Percentiles rank a stretch among this genome's conserved stretches.
Conservation (phyloP, 2,329 filamentous ascomycete species). For the Xylaria sp. region DNA sequence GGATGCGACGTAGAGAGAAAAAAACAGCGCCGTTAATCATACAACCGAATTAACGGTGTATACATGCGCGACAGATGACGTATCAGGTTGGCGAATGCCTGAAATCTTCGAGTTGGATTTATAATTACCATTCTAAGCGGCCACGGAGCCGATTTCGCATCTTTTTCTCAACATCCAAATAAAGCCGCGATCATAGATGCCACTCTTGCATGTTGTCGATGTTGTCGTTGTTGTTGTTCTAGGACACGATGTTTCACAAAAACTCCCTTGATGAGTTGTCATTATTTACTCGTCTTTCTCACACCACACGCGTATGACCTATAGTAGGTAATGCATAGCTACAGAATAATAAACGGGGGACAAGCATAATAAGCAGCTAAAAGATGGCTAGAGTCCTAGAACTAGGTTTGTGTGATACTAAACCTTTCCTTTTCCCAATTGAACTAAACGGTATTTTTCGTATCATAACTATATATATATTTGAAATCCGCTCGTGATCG, state of each 20-base stretch:
- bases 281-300: neutral
- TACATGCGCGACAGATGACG: too few species aligned
- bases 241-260: slow-evolving; percentile 16
- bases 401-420: neutral
- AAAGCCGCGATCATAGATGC: neutral
- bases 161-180: too few species aligned
- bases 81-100: too few species aligned
- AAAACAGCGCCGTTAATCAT: too few species aligned
- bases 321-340: neutral
- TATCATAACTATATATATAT: slow-evolving; percentile 7
- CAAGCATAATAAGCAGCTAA: neutral
- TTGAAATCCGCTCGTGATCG: neutral
- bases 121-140: neutral
- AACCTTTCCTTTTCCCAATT: neutral
- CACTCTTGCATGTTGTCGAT: neutral
- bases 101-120: neutral
- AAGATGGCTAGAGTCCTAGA: neutral
- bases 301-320: neutral
- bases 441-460: neutral
- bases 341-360: neutral
- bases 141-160: neutral
- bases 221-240: neutral
- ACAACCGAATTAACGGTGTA: too few species aligned
- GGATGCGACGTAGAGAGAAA: too few species aligned
- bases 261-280: neutral